A percentile compares a stretch with the other conserved stretches of the same genome.
phyloP scores from a whole-genome alignment of 306 rosid species.

The Elaeagnus macrophylla region DNA sequence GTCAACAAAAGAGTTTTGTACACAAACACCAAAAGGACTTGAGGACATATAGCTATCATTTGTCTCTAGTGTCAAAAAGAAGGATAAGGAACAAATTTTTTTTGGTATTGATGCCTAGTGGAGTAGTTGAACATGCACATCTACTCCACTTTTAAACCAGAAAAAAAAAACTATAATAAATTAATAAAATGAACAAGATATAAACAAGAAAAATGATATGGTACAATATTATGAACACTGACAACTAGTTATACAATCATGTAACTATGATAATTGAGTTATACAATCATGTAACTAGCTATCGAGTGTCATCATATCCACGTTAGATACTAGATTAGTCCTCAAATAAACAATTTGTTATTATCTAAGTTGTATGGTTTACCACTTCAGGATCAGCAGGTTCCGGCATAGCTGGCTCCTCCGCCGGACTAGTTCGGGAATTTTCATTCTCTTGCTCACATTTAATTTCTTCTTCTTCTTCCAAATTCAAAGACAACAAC shows the following conservation, averaged over 20 bases:
- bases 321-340: no score
- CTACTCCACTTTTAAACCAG: slow-evolving; percentile 3
- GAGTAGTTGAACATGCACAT: slow-evolving; percentile 13
- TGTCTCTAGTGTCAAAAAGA: slow-evolving; percentile 17
- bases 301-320: no score
- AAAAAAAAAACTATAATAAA: background rate
- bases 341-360: background rate
- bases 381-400: slow-evolving; percentile 34
- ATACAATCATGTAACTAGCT: no score
- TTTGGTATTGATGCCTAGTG: slow-evolving; percentile 4
- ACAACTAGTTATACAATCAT: no score
- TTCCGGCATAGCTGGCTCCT: slow-evolving; percentile 32
- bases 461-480: slow-evolving; percentile 26
- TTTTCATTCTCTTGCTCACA: slow-evolving; percentile 18
- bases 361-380: background rate
- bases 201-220: background rate
- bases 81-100: slow-evolving; percentile 9
- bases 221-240: no score
- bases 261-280: no score
- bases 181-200: no score
- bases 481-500: slow-evolving; percentile 34
- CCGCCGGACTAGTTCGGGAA: slow-evolving; percentile 24
- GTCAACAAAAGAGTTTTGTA: slow-evolving; percentile 1
- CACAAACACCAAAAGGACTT: background rate
- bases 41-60: slow-evolving; percentile 9